These are phyloP conservation scores for Torulaspora gathmanii DNA, from an alignment of 805 yeast genomes.

Conservation along the genomic window DNA sequence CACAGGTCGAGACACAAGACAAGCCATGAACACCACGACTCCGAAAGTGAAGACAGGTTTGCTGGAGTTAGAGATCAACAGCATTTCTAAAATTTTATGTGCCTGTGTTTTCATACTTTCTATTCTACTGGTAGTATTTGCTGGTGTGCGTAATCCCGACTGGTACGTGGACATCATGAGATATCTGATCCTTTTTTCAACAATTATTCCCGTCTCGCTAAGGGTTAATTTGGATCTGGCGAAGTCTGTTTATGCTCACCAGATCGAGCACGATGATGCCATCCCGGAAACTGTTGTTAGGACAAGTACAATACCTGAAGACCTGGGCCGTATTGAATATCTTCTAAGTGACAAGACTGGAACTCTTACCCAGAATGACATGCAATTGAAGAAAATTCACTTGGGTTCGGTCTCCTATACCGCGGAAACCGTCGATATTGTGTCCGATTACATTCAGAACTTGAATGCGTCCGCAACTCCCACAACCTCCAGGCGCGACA, in stretches of 20 bases:
- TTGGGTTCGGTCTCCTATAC: slow-evolving; percentile 90
- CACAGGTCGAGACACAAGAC: slow-evolving; percentile 92
- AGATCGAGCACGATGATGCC: slow-evolving; percentile 79
- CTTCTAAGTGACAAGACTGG: slow-evolving; percentile 93
- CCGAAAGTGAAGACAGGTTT: slow-evolving; percentile 87
- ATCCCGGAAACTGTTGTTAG: slow-evolving; percentile 89
- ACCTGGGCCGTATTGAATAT: slow-evolving; percentile 92
- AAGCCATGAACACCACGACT: slow-evolving; percentile 85
- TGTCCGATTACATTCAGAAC: slow-evolving; percentile 57
- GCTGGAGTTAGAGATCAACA: slow-evolving; percentile 85
- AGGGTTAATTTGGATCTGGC: slow-evolving; percentile 94
- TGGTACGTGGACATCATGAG: slow-evolving; percentile 94
- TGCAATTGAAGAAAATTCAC: slow-evolving; percentile 92
- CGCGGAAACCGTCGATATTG: slow-evolving; percentile 87
- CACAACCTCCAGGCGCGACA: slow-evolving; percentile 53
- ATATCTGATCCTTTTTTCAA: slow-evolving; percentile 84
- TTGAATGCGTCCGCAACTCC: slow-evolving; percentile 16
- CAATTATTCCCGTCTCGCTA: slow-evolving; percentile 92
- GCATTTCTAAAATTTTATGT: slow-evolving; percentile 82
- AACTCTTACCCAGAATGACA: slow-evolving; percentile 94
- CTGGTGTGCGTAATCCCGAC: slow-evolving; percentile 59
- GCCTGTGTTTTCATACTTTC: slow-evolving; percentile 77
- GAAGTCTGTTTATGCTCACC: slow-evolving; percentile 91
- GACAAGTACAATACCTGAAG: slow-evolving; percentile 97
- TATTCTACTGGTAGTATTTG: slow-evolving; percentile 68